phyloP scores from a whole-genome alignment of 495 filamentous ascomycete species.

The Talaromyces nanjingensis region DNA sequence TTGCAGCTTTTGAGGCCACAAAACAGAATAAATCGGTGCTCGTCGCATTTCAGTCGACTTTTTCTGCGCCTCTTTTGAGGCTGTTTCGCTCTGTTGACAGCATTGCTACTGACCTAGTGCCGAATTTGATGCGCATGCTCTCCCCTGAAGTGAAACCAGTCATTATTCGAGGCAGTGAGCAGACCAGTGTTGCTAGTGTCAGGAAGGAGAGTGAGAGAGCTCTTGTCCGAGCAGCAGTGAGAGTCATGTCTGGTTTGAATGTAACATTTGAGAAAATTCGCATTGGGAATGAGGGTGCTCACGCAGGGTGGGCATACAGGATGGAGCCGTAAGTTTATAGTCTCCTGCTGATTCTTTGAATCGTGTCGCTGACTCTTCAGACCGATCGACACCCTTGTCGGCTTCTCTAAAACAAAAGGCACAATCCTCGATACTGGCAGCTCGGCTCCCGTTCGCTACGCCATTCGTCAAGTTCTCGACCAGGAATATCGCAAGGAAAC shows the following conservation, averaged over 20 bases:
- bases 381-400: constrained; percentile 59
- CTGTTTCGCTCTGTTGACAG: constrained; percentile 70
- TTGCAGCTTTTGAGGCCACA: constrained; percentile 63
- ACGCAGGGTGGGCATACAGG: constrained; percentile 72
- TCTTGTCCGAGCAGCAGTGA: constrained; percentile 71
- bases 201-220: constrained; percentile 75
- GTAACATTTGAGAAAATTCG: constrained; percentile 76
- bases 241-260: constrained; percentile 69
- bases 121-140: constrained; percentile 73
- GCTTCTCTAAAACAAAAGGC: constrained; percentile 32
- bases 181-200: constrained; percentile 69
- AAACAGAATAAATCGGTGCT: constrained; percentile 60
- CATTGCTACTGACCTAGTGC: constrained; percentile 73
- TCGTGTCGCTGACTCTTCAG: constrained; percentile 31
- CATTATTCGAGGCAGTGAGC: constrained; percentile 68
- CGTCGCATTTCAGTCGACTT: constrained; percentile 45
- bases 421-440: constrained; percentile 25
- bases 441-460: constrained; percentile 70
- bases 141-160: constrained; percentile 88
- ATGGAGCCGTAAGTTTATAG: constrained; percentile 78
- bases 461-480: constrained; percentile 85
- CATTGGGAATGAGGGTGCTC: constrained; percentile 58
- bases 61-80: constrained; percentile 55
- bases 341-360: constrained; percentile 7
- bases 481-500: constrained; percentile 73